A percentile compares a stretch with the other conserved stretches of the same genome.
Conservation (phyloP, 1,284 basidiomycete genomes). For the Moniliophthora roreri region DNA sequence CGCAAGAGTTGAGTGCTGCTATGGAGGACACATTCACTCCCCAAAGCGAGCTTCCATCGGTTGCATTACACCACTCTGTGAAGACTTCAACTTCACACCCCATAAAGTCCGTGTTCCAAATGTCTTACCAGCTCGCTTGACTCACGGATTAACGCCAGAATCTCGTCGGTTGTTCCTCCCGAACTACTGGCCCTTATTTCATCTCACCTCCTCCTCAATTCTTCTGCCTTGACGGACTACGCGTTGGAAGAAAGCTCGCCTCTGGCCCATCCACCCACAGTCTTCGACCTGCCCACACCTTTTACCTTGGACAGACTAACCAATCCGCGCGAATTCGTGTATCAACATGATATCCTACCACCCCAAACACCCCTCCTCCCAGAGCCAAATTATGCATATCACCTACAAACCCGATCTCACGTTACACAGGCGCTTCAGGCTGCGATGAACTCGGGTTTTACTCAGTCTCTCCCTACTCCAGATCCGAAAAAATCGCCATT, state of each 20-base stretch:
- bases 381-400: constrained; percentile 22
- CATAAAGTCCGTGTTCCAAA: constrained; percentile 60
- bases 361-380: constrained; percentile 15
- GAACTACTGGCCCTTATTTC: constrained; percentile 59
- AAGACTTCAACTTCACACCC: constrained; percentile 86
- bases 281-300: constrained; percentile 45
- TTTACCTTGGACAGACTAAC: constrained; percentile 42
- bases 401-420: constrained; percentile 29
- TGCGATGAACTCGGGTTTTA: constrained; percentile 41
- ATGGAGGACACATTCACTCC: constrained; percentile 39
- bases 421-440: constrained; percentile 44
- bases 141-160: constrained; percentile 34
- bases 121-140: constrained; percentile 22
- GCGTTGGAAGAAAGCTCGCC: not conserved
- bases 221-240: constrained; percentile 17
- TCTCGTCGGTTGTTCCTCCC: constrained; percentile 65
- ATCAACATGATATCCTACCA: constrained; percentile 5
- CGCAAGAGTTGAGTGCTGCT: constrained; percentile 52
- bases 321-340: constrained; percentile 5
- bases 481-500: constrained; percentile 16
- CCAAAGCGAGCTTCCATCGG: constrained; percentile 4
- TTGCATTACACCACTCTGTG: constrained; percentile 25
- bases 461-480: constrained; percentile 21
- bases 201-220: constrained; percentile 43
- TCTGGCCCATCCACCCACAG: constrained; percentile 32